A percentile compares a stretch with the other conserved stretches of the same genome.
phyloP scores from a whole-genome alignment of 2,329 filamentous ascomycete species.

The Scedosporium dehoogii region DNA sequence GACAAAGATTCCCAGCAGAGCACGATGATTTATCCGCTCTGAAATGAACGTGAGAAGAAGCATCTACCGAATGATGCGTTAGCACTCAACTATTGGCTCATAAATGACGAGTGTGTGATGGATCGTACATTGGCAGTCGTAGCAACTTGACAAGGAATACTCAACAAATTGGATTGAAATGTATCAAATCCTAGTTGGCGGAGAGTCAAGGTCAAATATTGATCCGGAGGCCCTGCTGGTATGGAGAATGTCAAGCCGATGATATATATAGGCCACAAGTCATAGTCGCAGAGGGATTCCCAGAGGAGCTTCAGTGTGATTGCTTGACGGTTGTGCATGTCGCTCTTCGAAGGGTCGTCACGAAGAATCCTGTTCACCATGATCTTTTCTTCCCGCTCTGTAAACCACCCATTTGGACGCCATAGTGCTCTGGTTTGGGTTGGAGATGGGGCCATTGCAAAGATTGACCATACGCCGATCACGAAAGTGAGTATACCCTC shows the following conservation, averaged over 20 bases:
- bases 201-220: constrained; percentile 18
- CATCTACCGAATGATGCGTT: constrained; percentile 3
- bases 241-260: constrained; percentile 14
- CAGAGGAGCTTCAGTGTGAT: constrained; percentile 35
- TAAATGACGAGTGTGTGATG: not conserved
- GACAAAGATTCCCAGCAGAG: constrained; percentile 19
- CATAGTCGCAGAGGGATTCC: constrained; percentile 38
- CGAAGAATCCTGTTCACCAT: constrained; percentile 44
- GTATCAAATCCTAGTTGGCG: constrained; percentile 22
- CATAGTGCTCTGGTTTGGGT: constrained; percentile 34
- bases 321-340: constrained; percentile 44
- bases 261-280: constrained; percentile 45
- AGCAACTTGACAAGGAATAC: constrained; percentile 30
- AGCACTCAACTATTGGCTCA: not conserved
- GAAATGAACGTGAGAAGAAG: constrained; percentile 20
- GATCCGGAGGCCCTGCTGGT: constrained; percentile 14
- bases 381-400: constrained; percentile 44
- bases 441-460: constrained; percentile 20
- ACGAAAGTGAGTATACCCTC: constrained; percentile 13
- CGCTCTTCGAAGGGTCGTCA: constrained; percentile 42
- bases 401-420: constrained; percentile 45
- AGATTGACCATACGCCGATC: constrained; percentile 18
- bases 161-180: constrained; percentile 46
- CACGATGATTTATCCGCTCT: constrained; percentile 19
- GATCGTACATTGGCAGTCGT: constrained; percentile 8